Evolutionary conservation across 2,329 filamentous ascomycete species (phyloP).

Genomic region (Hypoxylon sp.): DNA sequence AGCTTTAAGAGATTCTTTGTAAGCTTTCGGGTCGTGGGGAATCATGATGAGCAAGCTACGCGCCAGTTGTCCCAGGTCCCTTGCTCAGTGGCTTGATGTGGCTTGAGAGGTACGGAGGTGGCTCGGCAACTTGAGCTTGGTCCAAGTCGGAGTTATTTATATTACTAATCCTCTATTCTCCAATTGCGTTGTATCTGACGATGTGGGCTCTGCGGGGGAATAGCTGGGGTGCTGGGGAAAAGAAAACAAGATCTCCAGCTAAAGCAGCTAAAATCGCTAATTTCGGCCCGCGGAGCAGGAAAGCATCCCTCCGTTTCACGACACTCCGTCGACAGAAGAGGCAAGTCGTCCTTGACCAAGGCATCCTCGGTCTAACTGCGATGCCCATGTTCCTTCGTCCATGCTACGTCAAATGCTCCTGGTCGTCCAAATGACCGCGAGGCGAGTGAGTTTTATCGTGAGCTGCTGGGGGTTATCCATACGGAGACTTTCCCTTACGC

Average conservation of each 20-base stretch:
- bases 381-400: slow-evolving; percentile 15
- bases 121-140: slow-evolving; percentile 3
- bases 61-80: slow-evolving; percentile 4
- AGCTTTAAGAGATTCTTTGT: not conserved
- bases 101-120: slow-evolving; percentile 4
- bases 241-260: slow-evolving; percentile 9
- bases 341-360: slow-evolving; percentile 36
- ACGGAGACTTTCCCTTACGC: slow-evolving; percentile 28
- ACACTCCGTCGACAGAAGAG: slow-evolving; percentile 39
- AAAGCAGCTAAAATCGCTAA: slow-evolving; percentile 30
- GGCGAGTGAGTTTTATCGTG: slow-evolving; percentile 14
- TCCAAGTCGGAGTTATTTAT: not conserved
- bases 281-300: slow-evolving; percentile 42
- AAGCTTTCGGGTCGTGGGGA: slow-evolving; percentile 1
- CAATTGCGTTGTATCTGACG: slow-evolving; percentile 20
- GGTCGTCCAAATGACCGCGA: slow-evolving; percentile 13
- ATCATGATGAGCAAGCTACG: not conserved
- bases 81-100: slow-evolving; percentile 15
- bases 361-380: slow-evolving; percentile 33
- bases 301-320: slow-evolving; percentile 11
- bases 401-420: slow-evolving; percentile 28
- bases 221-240: slow-evolving; percentile 17
- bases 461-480: slow-evolving; percentile 11
- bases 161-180: slow-evolving; percentile 24
- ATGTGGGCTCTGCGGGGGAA: slow-evolving; percentile 29